Base-by-base conservation (phyloP, 352 stramenopile species). In the Phytophthora ramorum region DNA sequence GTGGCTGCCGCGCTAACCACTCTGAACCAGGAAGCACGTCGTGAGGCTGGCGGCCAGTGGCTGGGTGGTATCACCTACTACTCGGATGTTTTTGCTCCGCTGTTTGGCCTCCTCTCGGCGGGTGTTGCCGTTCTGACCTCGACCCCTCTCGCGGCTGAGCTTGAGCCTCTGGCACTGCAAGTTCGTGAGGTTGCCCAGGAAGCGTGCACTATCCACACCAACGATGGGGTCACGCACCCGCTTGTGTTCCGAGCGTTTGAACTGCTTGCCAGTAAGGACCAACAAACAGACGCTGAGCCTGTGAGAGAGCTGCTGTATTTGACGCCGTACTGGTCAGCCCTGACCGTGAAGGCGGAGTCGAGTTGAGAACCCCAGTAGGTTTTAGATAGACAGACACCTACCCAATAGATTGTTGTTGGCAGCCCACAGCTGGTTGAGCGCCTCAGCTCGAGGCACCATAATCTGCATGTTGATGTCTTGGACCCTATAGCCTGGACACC, bases 21-120 rank as follows among this genome's bases (percentile, higher is more conserved):
- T n/a, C 35, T 83, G 50, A 76, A 76, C 49, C 53, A 72, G 24
- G 63, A 71, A 56, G 68, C 51, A 43, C 66, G 60, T n/a, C 48
- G 75, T 7, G 53, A 50, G n/a, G 41, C 46, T 49, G 45, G 47
- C 12, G 46, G 45, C 43, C 67, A 81, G 35, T 92, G 83, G 81
- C 67, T 92, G 44, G 83, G 83, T 28, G 81, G 81, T 28, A 80
- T 89, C 24, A 80, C 78, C 12, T 90, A 90, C 74, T 90, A 88
- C 66, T 68, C 81, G 37, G 78, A 79, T 35, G 76, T 90, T 13
- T 92, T 90, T 67, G 56, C 79, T 26, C 66, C 76, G 54, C 67
- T 90, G 12, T 79, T 79, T 35, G 85, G 77, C 17, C 61, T 89
- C 19, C 47, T 89, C 7, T 48, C 71, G 0, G 76, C 83, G 0